A percentile compares a stretch with the other conserved stretches of the same genome.
Evolutionary conservation across 164 flowering plant genomes (phyloP).

Genomic region (Chimonanthus salicifolius): DNA sequence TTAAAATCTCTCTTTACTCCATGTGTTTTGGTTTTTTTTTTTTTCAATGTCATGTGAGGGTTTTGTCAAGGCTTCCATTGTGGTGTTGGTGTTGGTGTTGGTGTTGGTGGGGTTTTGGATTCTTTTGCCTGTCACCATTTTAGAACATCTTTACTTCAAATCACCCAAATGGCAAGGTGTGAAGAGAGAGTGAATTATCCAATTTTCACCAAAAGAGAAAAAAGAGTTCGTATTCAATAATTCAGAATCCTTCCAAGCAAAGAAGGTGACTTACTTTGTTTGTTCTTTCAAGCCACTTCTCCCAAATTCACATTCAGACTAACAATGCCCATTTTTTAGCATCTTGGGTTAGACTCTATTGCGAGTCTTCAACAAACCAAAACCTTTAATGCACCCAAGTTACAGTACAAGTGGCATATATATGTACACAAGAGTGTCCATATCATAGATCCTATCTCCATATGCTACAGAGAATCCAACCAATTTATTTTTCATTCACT

Average conservation of each 20-base stretch:
- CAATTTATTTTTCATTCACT: no score
- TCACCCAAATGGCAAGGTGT: constrained; percentile 22
- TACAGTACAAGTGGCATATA: no score
- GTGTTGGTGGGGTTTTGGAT: constrained; percentile 11
- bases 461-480: no score
- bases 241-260: constrained; percentile 26
- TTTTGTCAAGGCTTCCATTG: constrained; percentile 12
- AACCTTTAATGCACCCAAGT: no score
- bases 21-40: background rate
- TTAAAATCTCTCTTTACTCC: background rate
- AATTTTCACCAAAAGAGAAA: no score
- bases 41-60: constrained; percentile 2
- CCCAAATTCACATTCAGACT: background rate
- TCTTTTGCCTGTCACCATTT: constrained; percentile 24
- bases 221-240: background rate
- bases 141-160: background rate
- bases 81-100: background rate
- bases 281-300: constrained; percentile 33
- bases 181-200: background rate
- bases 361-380: background rate
- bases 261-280: constrained; percentile 14
- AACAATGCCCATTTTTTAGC: background rate
- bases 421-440: no score
- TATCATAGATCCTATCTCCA: no score
- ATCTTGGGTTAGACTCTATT: background rate